Evolutionary conservation across 2,329 filamentous ascomycete species (phyloP).

Genomic region (Sclerotinia trifoliorum): DNA sequence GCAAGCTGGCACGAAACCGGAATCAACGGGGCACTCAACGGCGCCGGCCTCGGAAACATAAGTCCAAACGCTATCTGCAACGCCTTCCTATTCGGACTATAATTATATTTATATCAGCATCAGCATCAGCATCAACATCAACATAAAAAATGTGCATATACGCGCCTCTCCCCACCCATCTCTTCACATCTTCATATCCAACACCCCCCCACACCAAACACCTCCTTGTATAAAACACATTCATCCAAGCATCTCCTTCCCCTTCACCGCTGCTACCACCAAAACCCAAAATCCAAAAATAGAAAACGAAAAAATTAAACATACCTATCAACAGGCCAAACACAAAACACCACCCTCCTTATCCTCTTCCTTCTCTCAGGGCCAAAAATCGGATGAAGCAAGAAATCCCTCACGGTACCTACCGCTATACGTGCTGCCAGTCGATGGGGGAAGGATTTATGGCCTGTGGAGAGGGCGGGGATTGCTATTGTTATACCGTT

Average conservation of each 20-base stretch:
- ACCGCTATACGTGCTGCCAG: not conserved
- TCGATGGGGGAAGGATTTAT: not conserved
- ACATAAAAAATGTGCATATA: too few species aligned
- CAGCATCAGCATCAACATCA: too few species aligned
- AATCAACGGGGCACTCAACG: not conserved
- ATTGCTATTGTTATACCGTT: not conserved
- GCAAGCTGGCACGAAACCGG: not conserved
- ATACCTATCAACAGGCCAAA: not conserved
- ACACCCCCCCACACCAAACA: too few species aligned
- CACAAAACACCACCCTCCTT: not conserved
- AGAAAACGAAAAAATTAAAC: too few species aligned
- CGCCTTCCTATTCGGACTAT: slow-evolving; percentile 6
- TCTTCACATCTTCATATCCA: too few species aligned
- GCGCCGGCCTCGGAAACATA: not conserved
- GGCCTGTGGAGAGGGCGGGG: not conserved
- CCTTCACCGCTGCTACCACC: too few species aligned
- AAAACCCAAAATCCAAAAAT: too few species aligned
- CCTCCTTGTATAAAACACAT: too few species aligned
- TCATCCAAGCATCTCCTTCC: too few species aligned
- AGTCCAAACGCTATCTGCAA: not conserved
- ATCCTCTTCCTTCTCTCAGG: not conserved
- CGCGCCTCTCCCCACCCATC: too few species aligned
- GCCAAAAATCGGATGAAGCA: not conserved
- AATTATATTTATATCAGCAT: too few species aligned
- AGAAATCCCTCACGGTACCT: not conserved